Evolutionary conservation across 2,329 filamentous ascomycete species (phyloP), one percentile per base, ranked within the genome.

Genomic region (Colletotrichum australisinense): DNA sequence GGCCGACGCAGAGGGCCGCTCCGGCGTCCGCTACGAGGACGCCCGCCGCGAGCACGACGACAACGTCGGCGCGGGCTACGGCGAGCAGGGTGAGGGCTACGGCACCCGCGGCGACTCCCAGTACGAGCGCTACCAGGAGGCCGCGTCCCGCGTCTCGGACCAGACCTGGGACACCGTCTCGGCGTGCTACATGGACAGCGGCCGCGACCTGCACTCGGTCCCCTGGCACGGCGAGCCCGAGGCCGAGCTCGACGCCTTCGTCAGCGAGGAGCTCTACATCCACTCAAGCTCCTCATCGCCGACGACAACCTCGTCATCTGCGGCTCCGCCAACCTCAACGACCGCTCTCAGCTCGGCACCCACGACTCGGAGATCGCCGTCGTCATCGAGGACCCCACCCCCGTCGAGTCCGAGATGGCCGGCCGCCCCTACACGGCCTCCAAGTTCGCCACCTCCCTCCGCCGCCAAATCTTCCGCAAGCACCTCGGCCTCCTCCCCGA

Each of bases 351-450:
- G 84, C 89, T 97, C 4, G 95, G 94, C 46, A 88, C 90, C 71
- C 95, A 97, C 82, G 95, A 97, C 83, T 94, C 92, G 1, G 95
- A 98, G 81, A 94, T 98, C 68, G 94, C 95, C n/a, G 93, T 97
- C 75, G 88, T 97, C 70, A 94, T 98, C 78, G 93, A 97, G 80
- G 95, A 97, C 80, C 89, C 91, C 2, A 90, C 92, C 1, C 85
- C 91, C 1, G 85, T 97, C 19, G 89, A 93, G 16, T 92, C 91
- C 22, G 84, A 82, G 73, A 97, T 98, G 94, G 88, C 92, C 75
- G 94, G 94, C 3, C 85, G 87, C 26, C 90, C 90, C 0, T 97
- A 89, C 85, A 88, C 87, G 38, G 96, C 94, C 8, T 92, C 92
- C 9, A 88, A 89, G 69, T 95, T 96, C 79, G 95, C 95, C 1